phyloP scores from a whole-genome alignment of 2,329 filamentous ascomycete genomes.

The Phaeosphaeria sp. region DNA sequence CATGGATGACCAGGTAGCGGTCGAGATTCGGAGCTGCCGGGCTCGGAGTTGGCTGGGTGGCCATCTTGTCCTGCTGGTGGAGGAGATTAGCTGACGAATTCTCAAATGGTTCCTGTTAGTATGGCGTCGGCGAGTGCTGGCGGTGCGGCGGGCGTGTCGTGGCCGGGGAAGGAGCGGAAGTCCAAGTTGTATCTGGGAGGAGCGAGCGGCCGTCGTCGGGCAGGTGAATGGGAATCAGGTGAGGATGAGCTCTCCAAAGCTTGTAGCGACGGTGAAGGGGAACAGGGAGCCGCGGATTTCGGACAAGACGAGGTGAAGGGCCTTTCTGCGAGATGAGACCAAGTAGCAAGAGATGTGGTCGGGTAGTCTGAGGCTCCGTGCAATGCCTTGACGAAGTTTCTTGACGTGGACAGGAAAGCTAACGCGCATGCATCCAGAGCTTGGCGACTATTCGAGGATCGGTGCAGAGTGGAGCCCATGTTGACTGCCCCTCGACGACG shows the following conservation, averaged over 20 bases:
- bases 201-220: constrained; percentile 33
- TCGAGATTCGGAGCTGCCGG: constrained; percentile 66
- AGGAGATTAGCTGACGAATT: background rate
- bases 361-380: constrained; percentile 35
- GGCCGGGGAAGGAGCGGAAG: background rate
- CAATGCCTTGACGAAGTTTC: constrained; percentile 36
- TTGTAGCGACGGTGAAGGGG: constrained; percentile 22
- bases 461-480: constrained; percentile 14
- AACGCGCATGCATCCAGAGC: constrained; percentile 27
- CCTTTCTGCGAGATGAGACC: constrained; percentile 33
- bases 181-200: constrained; percentile 8
- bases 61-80: constrained; percentile 23
- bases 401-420: constrained; percentile 39
- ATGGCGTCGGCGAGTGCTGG: background rate
- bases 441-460: constrained; percentile 18
- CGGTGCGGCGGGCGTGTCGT: constrained; percentile 7
- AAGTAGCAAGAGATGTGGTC: constrained; percentile 31
- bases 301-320: constrained; percentile 17
- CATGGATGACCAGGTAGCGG: constrained; percentile 97
- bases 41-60: constrained; percentile 34
- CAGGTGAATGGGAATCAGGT: constrained; percentile 27
- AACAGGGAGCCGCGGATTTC: constrained; percentile 25
- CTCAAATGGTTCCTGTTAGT: background rate
- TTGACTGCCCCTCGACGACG: constrained; percentile 6
- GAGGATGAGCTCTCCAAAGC: constrained; percentile 22